Conservation (phyloP, 768 basidiomycete species). For the Russula sp. region DNA sequence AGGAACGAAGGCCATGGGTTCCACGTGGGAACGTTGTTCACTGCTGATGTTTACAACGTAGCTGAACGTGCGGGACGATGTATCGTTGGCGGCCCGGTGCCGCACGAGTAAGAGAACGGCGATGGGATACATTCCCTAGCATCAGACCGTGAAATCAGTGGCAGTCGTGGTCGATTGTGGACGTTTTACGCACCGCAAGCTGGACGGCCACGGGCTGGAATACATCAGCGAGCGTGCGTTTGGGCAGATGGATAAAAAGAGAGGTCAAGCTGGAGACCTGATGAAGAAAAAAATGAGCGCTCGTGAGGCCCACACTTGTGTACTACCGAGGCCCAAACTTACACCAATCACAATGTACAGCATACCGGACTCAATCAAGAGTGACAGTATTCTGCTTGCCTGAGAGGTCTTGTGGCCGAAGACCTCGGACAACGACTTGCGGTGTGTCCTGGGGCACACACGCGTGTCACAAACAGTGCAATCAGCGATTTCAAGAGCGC, state of each 20-base stretch:
- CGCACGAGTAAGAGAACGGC: too few species aligned
- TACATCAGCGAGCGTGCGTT: background rate
- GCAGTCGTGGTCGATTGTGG: background rate
- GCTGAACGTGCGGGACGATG: background rate
- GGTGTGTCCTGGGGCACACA: background rate
- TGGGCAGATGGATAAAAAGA: background rate
- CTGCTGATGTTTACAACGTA: too few species aligned
- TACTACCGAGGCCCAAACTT: background rate
- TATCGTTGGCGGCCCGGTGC: background rate
- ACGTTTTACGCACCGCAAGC: background rate
- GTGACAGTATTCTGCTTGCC: background rate
- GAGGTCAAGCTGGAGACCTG: background rate
- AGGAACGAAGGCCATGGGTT: too few species aligned
- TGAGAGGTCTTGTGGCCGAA: background rate
- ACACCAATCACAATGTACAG: conserved; percentile 8
- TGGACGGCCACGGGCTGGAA: background rate
- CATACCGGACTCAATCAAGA: conserved; percentile 10
- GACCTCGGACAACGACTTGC: background rate
- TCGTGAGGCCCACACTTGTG: background rate
- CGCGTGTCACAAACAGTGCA: background rate
- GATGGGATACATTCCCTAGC: too few species aligned
- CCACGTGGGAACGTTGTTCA: too few species aligned
- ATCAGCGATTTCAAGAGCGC: background rate
- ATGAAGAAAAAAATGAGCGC: too few species aligned
- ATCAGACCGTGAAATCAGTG: background rate